A percentile compares a stretch with the other conserved stretches of the same genome.
Evolutionary conservation across 2,329 filamentous ascomycete species (phyloP).

Genomic region (Aureobasidium namibiae): DNA sequence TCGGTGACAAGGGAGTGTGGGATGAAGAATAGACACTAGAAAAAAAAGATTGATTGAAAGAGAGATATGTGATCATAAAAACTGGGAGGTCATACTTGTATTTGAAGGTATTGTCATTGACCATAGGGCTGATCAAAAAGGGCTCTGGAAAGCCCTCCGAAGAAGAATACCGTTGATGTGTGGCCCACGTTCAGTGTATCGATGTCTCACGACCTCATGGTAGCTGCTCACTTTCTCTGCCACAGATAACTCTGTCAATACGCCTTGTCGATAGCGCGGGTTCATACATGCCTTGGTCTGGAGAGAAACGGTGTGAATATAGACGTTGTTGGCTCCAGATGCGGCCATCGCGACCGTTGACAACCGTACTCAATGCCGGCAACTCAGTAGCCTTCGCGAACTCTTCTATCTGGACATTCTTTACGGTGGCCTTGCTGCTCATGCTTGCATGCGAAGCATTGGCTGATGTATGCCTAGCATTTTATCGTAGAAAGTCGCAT

Average conservation of each 20-base stretch:
- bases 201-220: not conserved
- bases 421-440: not conserved
- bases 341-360: slow-evolving; percentile 1
- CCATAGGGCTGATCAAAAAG: not conserved
- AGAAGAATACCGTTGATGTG: slow-evolving; percentile 4
- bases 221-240: not conserved
- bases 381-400: not conserved
- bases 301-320: slow-evolving; percentile 3
- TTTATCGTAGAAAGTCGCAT: not conserved
- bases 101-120: not conserved
- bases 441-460: not conserved
- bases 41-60: not conserved
- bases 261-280: slow-evolving; percentile 4
- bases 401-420: not conserved
- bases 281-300: not conserved
- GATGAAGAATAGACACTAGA: not conserved
- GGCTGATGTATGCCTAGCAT: not conserved
- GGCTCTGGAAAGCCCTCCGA: not conserved
- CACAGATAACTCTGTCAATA: not conserved
- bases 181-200: not conserved
- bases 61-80: too few species aligned
- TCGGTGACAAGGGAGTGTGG: not conserved
- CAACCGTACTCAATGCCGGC: not conserved
- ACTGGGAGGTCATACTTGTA: not conserved
- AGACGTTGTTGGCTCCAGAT: slow-evolving; percentile 7